A percentile compares a stretch with the other conserved stretches of the same genome.
Evolutionary conservation across 345 rosid species (phyloP).

Genomic region (Draba incana): DNA sequence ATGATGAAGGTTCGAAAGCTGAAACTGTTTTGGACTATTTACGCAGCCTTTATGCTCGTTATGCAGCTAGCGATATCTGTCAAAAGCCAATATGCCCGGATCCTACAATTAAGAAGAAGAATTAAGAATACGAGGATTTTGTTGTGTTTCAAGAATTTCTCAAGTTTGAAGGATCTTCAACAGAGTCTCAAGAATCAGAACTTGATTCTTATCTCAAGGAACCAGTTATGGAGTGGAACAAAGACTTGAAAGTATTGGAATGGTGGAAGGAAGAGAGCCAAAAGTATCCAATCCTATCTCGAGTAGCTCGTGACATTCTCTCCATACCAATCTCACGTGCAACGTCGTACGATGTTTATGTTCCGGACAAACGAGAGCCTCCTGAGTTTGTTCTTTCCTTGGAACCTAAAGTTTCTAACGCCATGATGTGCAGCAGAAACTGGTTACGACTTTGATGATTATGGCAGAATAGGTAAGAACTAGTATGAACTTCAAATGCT

Average conservation of each 20-base stretch:
- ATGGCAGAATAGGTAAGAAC: not conserved
- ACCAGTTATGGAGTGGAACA: slow-evolving; percentile 63
- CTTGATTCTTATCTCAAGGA: slow-evolving; percentile 81
- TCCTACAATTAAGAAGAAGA: not conserved
- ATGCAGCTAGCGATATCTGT: slow-evolving; percentile 38
- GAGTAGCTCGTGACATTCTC: slow-evolving; percentile 82
- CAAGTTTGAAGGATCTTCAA: slow-evolving; percentile 69
- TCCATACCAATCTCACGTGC: slow-evolving; percentile 61
- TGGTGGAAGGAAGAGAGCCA: slow-evolving; percentile 80
- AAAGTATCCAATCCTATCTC: slow-evolving; percentile 72
- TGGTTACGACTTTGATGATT: slow-evolving; percentile 20
- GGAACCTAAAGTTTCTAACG: slow-evolving; percentile 30
- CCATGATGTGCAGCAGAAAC: slow-evolving; percentile 31
- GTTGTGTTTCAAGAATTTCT: slow-evolving; percentile 63
- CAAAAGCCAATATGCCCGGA: slow-evolving; percentile 43
- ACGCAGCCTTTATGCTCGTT: slow-evolving; percentile 63
- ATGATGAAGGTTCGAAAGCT: slow-evolving; percentile 60
- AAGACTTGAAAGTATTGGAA: slow-evolving; percentile 67
- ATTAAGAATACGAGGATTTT: slow-evolving; percentile 36
- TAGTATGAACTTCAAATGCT: slow-evolving; percentile 1
- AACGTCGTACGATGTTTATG: slow-evolving; percentile 39
- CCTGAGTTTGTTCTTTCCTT: slow-evolving; percentile 29
- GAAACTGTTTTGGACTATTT: slow-evolving; percentile 68
- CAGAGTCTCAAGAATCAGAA: slow-evolving; percentile 54
- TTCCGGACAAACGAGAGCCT: slow-evolving; percentile 40